Base-by-base conservation (phyloP, 2,329 filamentous ascomycete species). In the Aureobasidium uvarum region DNA sequence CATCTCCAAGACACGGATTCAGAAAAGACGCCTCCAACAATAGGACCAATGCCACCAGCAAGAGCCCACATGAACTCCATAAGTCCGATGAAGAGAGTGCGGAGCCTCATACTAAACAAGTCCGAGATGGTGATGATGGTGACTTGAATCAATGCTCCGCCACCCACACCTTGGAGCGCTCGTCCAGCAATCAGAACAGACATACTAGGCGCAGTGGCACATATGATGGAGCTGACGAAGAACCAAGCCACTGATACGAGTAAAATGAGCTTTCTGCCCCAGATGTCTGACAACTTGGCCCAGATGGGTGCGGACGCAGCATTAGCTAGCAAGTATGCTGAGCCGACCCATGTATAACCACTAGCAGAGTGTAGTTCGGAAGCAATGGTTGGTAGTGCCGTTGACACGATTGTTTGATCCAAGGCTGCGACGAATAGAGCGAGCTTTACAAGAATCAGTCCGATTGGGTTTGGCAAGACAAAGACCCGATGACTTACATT, bases 341-440 rank as follows among this genome's bases (percentile, higher is more conserved):
- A 86, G 0, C 89, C 90, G 67, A 94, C 89, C 91, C 90, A 93
- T 10, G 87, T 86, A 76, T 92, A 93, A 28, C 89, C 89, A 18
- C 84, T 79, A 3, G 85, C 85, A 6, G 89, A 89, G 51, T 86
- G 72, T 67, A 93, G 84, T 67, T 89, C 81, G 39, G 77, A 76
- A 5, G 85, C 81, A 68, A 91, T 70, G 46, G 60, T 68, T 39
- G 63, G 67, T 28, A 58, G 20, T 52, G 66, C 48, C 48, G 54
- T 66, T n/a, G 70, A 68, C 39, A 73, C 69, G 33, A 69, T 73
- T 25, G 72, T 68, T 67, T 77, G 75, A 52, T 78, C 75, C n/a
- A 66, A 45, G 18, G 66, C 66, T 8, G 51, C 18, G 1, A 66
- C 31, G 48, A 67, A 67, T 1, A 66, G 36, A 25, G 55, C 48